phyloP scores from a whole-genome alignment of 768 basidiomycete genomes.

The Lactarius quietus region DNA sequence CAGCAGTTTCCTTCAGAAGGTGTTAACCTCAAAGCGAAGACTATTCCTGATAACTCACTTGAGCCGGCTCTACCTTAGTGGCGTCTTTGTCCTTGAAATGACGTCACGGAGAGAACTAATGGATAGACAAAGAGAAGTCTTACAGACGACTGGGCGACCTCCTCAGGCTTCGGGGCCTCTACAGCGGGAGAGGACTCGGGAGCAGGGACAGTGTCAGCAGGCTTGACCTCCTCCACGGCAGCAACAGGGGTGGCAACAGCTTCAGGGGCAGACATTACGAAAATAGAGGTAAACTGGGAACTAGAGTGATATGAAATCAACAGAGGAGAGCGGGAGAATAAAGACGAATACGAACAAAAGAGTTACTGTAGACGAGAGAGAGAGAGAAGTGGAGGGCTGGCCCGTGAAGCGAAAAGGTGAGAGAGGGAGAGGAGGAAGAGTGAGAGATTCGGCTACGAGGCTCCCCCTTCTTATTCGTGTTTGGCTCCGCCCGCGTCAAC shows the following conservation, averaged over 20 bases:
- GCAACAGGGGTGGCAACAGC: constrained; percentile 48
- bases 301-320: background rate
- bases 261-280: constrained; percentile 77
- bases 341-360: background rate
- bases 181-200: constrained; percentile 33
- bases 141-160: constrained; percentile 38
- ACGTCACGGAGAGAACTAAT: constrained; percentile 16
- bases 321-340: background rate
- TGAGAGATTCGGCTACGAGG: constrained; percentile 18
- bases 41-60: constrained; percentile 32
- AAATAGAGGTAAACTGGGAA: constrained; percentile 22
- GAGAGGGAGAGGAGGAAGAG: constrained; percentile 33
- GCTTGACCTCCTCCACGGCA: constrained; percentile 53
- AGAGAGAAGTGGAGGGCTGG: constrained; percentile 41
- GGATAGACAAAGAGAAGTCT: constrained; percentile 25
- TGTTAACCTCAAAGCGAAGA: constrained; percentile 5
- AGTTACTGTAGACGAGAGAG: constrained; percentile 60
- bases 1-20: constrained; percentile 36
- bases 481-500: constrained; percentile 30
- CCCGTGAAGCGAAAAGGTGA: constrained; percentile 30
- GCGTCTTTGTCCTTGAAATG: constrained; percentile 34
- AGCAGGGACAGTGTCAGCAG: constrained; percentile 39
- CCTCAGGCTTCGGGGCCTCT: constrained; percentile 44
- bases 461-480: constrained; percentile 38
- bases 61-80: constrained; percentile 40